These are phyloP conservation scores for Tulasnella sp. DNA, from an alignment of 768 basidiomycete species.

Conservation along the genomic window DNA sequence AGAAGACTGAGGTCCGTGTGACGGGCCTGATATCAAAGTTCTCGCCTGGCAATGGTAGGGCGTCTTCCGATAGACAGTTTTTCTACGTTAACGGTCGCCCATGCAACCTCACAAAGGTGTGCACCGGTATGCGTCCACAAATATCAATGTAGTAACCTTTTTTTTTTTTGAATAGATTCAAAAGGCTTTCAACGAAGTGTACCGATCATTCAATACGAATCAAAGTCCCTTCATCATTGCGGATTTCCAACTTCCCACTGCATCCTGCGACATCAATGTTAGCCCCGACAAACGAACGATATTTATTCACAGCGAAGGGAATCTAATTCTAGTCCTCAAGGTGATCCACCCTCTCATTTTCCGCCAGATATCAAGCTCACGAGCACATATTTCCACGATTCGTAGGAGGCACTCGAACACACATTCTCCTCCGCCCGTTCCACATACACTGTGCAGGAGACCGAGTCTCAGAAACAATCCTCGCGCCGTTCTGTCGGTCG, in stretches of 20 bases:
- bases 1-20: slow-evolving; percentile 54
- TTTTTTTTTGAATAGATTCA: slow-evolving; percentile 61
- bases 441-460: slow-evolving; percentile 60
- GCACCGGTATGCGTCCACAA: neutral
- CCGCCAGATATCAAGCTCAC: neutral
- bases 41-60: slow-evolving; percentile 69
- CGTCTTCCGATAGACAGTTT: slow-evolving; percentile 84
- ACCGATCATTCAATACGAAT: slow-evolving; percentile 73
- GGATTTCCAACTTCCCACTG: slow-evolving; percentile 78
- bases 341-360: slow-evolving; percentile 47
- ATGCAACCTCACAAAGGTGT: slow-evolving; percentile 74
- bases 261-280: slow-evolving; percentile 88
- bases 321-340: slow-evolving; percentile 76
- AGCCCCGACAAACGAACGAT: slow-evolving; percentile 97
- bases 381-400: slow-evolving; percentile 18
- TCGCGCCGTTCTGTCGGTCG: neutral
- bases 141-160: neutral
- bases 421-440: slow-evolving; percentile 71
- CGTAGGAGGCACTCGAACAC: slow-evolving; percentile 66
- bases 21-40: slow-evolving; percentile 87
- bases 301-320: slow-evolving; percentile 83
- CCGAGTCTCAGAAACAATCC: neutral
- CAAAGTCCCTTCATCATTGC: slow-evolving; percentile 84
- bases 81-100: slow-evolving; percentile 93
- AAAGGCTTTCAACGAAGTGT: slow-evolving; percentile 91